These are phyloP conservation scores for Lasiosphaeria ovina DNA, from an alignment of 495 filamentous ascomycete species.

Conservation along the genomic window DNA sequence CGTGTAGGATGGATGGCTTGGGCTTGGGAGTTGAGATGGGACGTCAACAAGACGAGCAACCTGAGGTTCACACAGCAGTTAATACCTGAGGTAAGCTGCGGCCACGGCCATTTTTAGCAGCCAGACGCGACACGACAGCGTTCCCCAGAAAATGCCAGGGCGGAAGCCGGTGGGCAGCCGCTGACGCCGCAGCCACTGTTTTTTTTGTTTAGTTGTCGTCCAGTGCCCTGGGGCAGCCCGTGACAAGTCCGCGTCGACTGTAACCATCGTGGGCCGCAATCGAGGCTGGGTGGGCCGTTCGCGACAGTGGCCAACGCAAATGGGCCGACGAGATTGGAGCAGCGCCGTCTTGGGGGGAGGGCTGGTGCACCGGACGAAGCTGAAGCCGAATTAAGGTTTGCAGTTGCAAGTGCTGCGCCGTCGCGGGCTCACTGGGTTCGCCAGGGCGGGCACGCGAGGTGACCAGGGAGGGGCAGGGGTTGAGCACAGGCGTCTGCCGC, in stretches of 20 bases:
- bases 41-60: too few relatives aligned
- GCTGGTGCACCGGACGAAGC: conserved; percentile 17
- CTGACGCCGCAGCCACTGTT: background rate
- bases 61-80: too few relatives aligned
- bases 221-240: conserved; percentile 9
- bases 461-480: conserved; percentile 7
- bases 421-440: background rate
- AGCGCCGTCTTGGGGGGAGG: background rate
- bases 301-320: background rate
- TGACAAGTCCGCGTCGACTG: conserved; percentile 3
- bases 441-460: background rate
- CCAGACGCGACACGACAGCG: too few relatives aligned
- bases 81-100: too few relatives aligned
- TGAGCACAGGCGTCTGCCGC: conserved; percentile 20
- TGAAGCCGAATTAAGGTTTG: conserved; percentile 37
- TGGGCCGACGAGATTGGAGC: background rate
- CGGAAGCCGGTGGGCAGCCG: background rate
- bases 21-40: background rate
- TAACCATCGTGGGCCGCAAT: conserved; percentile 12
- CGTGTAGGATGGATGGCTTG: background rate
- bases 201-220: background rate
- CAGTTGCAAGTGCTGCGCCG: conserved; percentile 10
- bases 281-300: background rate
- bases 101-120: too few relatives aligned
- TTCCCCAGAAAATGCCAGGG: background rate